phyloP scores from a whole-genome alignment of 202 grass and related monocot species.

The Brachypodium distachyon region DNA sequence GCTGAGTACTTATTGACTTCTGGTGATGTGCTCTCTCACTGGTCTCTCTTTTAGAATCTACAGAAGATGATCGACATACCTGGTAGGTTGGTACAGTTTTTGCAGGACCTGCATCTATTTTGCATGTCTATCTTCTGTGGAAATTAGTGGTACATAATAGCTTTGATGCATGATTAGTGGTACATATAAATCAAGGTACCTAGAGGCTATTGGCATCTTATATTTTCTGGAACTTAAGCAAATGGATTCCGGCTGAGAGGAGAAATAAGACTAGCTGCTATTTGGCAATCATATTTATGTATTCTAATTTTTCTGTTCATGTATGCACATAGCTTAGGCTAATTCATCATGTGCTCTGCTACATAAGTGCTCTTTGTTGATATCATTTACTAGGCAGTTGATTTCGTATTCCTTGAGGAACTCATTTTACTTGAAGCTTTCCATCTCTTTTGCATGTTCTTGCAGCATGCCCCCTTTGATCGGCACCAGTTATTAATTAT shows the following conservation, averaged over 20 bases:
- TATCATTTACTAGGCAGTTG: background rate
- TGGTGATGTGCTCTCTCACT: background rate
- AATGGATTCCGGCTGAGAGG: background rate
- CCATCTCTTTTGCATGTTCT: background rate
- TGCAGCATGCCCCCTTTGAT: background rate
- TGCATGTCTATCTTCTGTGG: background rate
- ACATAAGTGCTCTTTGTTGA: background rate
- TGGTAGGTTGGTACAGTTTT: background rate
- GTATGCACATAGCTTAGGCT: background rate
- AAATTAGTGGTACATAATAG: background rate
- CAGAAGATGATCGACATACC: background rate
- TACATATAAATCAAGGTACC: too few relatives aligned
- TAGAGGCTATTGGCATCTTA: too few relatives aligned
- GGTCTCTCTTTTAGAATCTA: background rate
- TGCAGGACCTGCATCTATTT: constrained; percentile 17
- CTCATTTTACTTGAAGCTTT: background rate
- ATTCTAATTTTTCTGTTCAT: background rate
- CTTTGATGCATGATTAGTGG: constrained; percentile 1
- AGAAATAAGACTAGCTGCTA: background rate
- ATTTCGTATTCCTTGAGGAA: background rate
- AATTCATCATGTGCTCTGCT: background rate
- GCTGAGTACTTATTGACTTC: background rate
- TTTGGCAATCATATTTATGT: background rate
- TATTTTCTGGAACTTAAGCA: background rate
- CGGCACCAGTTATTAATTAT: background rate